These are phyloP conservation scores for Discostella stelligeroides DNA, from an alignment of 108 stramenopile genomes.

Conservation along the genomic window DNA sequence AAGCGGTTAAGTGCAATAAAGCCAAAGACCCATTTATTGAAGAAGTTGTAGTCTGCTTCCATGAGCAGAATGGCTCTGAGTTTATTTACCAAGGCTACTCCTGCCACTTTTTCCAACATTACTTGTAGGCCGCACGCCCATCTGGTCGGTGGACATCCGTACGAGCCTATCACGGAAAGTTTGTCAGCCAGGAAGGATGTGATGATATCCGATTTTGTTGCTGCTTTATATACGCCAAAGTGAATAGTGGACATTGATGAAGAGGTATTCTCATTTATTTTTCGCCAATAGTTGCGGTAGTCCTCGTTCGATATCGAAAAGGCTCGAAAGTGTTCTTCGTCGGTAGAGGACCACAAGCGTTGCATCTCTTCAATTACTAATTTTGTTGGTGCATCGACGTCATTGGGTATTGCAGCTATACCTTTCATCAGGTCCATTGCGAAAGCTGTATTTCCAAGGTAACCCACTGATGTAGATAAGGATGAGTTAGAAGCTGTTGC, in stretches of 20 bases:
- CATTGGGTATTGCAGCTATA: not conserved
- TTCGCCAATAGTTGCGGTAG: conserved; percentile 12
- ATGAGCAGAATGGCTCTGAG: not conserved
- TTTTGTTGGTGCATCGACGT: not conserved
- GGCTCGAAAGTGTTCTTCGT: not conserved
- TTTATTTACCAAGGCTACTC: too few relatives aligned
- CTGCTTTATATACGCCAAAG: conserved; percentile 11
- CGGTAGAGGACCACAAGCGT: not conserved
- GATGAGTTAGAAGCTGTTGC: not conserved
- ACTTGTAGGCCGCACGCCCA: not conserved
- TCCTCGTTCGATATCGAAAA: conserved; percentile 4
- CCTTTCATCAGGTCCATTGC: conserved; percentile 4
- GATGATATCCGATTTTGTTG: not conserved
- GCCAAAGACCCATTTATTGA: too few relatives aligned
- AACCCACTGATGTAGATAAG: conserved; percentile 1
- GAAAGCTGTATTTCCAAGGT: conserved; percentile 7
- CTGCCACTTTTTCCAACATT: too few relatives aligned
- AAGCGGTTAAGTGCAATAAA: too few relatives aligned
- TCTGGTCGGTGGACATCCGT: not conserved
- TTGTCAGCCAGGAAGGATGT: not conserved
- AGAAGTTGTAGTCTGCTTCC: too few relatives aligned
- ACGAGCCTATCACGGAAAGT: not conserved
- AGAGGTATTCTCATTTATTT: conserved; percentile 12
- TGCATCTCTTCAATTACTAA: too few relatives aligned
- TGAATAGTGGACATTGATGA: conserved; percentile 7